A percentile compares a stretch with the other conserved stretches of the same genome.
Conservation (phyloP, 768 basidiomycete genomes). For the Tylopilus subfusipes region DNA sequence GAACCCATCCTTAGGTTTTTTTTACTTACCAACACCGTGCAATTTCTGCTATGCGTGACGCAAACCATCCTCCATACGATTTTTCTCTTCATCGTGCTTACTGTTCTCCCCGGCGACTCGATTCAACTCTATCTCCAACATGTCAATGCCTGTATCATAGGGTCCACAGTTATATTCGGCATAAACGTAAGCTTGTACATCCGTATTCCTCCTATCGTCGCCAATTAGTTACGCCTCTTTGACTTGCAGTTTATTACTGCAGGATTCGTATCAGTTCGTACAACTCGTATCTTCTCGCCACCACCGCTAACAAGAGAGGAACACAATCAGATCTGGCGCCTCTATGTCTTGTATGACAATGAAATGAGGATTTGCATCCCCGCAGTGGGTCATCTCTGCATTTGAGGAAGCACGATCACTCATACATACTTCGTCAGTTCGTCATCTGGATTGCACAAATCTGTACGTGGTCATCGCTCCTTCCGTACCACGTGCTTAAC, state of each 20-base stretch:
- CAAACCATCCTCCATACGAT: constrained; percentile 5
- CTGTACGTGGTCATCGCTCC: constrained; percentile 6
- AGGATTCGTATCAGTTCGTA: constrained; percentile 20
- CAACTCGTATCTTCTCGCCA: neutral
- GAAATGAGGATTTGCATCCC: constrained; percentile 12
- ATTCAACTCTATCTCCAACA: neutral
- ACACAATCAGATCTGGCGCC: constrained; percentile 20
- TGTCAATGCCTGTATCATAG: neutral
- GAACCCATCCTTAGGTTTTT: neutral
- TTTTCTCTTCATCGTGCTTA: constrained; percentile 3
- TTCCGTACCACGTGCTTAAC: neutral
- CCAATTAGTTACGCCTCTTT: neutral
- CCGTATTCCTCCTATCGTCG: neutral
- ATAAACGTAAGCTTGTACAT: constrained; percentile 7
- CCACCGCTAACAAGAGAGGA: neutral
- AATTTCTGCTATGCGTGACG: constrained; percentile 17
- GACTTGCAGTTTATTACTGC: constrained; percentile 11
- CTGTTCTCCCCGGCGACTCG: neutral
- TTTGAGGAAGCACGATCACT: neutral
- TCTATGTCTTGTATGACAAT: constrained; percentile 19
- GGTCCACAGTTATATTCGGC: constrained; percentile 4
- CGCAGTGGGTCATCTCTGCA: constrained; percentile 8
- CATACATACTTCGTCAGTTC: neutral
- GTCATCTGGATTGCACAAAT: constrained; percentile 20
- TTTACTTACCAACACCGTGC: constrained; percentile 8